phyloP scores from a whole-genome alignment of 2,329 filamentous ascomycete species.

The Penicillium hordei region DNA sequence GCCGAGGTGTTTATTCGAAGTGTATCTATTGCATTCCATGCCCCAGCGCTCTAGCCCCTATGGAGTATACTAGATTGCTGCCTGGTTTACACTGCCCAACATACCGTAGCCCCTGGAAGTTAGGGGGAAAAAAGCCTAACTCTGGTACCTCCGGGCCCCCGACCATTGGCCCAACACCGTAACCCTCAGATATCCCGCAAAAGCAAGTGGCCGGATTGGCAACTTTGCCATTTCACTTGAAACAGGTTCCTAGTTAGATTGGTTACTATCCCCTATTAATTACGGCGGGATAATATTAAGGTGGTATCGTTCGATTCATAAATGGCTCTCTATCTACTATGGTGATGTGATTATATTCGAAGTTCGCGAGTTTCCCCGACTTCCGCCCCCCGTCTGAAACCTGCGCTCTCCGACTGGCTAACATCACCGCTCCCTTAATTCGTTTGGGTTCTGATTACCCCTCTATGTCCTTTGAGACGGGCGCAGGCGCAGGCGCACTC shows the following conservation, averaged over 20 bases:
- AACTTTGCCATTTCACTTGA: slow-evolving; percentile 2
- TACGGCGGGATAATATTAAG: neutral
- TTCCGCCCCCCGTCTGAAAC: neutral
- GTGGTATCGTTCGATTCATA: neutral
- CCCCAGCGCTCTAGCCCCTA: neutral
- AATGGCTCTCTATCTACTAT: neutral
- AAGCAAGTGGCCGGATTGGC: slow-evolving; percentile 6
- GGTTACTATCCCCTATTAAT: neutral
- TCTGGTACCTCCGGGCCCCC: neutral
- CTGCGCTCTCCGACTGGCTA: slow-evolving; percentile 3
- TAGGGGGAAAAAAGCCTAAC: neutral
- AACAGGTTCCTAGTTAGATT: neutral
- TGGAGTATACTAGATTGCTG: neutral
- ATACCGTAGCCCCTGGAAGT: neutral
- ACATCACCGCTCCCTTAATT: neutral
- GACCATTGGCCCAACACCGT: neutral
- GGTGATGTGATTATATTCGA: neutral
- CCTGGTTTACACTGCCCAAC: slow-evolving; percentile 2
- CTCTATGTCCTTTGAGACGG: slow-evolving; percentile 22
- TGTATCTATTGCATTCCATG: slow-evolving; percentile 10
- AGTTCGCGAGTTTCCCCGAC: slow-evolving; percentile 4
- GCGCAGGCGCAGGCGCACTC: neutral
- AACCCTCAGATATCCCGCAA: slow-evolving; percentile 8
- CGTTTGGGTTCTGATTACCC: slow-evolving; percentile 12
- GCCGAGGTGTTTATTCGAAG: slow-evolving; percentile 17